phyloP scores from a whole-genome alignment of 306 rosid species.

The Medicago arabica region DNA sequence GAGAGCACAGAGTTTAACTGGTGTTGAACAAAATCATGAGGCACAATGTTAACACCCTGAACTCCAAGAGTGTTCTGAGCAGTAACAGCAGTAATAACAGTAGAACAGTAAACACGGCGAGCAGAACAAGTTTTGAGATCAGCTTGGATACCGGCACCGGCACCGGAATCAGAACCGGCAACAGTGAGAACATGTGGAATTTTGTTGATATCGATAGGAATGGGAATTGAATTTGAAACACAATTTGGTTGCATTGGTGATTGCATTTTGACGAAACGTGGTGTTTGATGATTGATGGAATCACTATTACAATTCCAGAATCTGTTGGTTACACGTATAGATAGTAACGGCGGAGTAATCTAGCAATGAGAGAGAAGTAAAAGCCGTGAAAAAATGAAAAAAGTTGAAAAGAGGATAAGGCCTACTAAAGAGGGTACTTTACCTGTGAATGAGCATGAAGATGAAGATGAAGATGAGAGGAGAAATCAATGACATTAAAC shows the following conservation, averaged over 20 bases:
- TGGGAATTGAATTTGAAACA: background rate
- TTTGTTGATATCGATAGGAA: slow-evolving; percentile 26
- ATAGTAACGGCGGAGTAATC: slow-evolving; percentile 16
- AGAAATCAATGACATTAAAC: no score
- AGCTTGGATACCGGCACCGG: slow-evolving; percentile 96
- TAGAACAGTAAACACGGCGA: slow-evolving; percentile 85
- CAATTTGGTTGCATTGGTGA: slow-evolving; percentile 32
- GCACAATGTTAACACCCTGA: slow-evolving; percentile 75
- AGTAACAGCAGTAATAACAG: slow-evolving; percentile 87
- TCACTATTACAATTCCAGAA: slow-evolving; percentile 27
- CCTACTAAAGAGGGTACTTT: background rate
- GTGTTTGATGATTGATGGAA: slow-evolving; percentile 24
- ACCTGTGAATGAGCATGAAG: slow-evolving; percentile 4
- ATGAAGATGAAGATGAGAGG: background rate
- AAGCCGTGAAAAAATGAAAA: background rate
- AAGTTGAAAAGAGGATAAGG: background rate
- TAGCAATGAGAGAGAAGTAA: background rate
- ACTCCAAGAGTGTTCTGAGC: slow-evolving; percentile 94
- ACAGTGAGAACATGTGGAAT: slow-evolving; percentile 78
- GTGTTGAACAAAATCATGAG: slow-evolving; percentile 72
- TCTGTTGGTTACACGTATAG: slow-evolving; percentile 25
- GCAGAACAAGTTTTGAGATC: slow-evolving; percentile 91
- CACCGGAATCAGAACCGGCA: slow-evolving; percentile 95
- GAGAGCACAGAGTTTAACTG: slow-evolving; percentile 86
- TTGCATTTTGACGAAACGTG: slow-evolving; percentile 44